Evolutionary conservation across 352 stramenopile species (phyloP), one percentile per base, ranked within the genome.

Genomic region (Elongisporangium anandrum): DNA sequence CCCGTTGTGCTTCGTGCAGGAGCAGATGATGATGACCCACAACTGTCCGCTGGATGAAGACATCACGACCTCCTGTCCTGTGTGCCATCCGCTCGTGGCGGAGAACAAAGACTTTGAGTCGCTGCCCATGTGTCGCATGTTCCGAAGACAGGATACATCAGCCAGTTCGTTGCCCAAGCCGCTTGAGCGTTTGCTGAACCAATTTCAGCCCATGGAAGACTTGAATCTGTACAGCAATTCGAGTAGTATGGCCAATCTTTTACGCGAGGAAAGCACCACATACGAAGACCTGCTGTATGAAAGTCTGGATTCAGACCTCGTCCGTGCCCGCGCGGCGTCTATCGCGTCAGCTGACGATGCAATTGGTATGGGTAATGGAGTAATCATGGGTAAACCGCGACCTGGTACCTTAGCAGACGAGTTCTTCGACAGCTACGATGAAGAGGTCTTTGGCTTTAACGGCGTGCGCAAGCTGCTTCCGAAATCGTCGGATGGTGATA

Each of bases 1-100:
- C 49, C 83, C 83, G 26, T 65, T 92, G n/a, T 90, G 80, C 53
- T 92, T 92, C 52, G 83, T 92, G 20, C 79, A 92, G 60, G 83
- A 92, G 54, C 65, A 77, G n/a, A 90, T 90, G 83, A 75, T 90
- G 61, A 66, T 82, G 13, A 65, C 78, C 12, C 83, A 92, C 66
- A 64, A 73, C 48, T 92, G 83, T 63, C 79, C 80, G 3, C 60
- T 90, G 3, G 77, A 89, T 55, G 68, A 80, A 38, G 83, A 89
- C 45, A 89, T 92, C 29, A 79, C 79, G 12, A 73, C 75, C 26
- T 79, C 62, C 54, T 92, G 83, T 47, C 64, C 72, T 7, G 72
- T 90, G 9, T 92, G 83, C 56, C 76, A 82, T 10, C 83, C 83
- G 2, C 75, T 69, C 29, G 61, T 58, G 12, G 38, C 63, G 1